Percentiles rank a stretch among this genome's conserved stretches.
Conservation (phyloP, 2,329 filamentous ascomycete species). For the Sporothrix phasma region DNA sequence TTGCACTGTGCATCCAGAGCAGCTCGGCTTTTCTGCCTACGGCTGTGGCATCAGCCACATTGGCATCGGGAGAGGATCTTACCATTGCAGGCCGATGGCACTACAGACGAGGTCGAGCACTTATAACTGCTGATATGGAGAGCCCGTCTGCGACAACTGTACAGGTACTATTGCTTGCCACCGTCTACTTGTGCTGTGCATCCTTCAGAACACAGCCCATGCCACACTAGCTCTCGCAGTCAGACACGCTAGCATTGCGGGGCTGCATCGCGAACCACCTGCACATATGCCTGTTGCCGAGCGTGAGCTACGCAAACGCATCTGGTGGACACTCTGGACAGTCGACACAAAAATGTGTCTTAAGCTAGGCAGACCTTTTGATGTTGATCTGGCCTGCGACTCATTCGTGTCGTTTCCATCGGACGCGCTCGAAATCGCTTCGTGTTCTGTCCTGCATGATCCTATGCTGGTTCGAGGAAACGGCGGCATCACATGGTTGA, state of each 20-base stretch:
- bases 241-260: slow-evolving; percentile 36
- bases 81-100: slow-evolving; percentile 36
- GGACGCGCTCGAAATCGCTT: slow-evolving; percentile 23
- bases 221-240: slow-evolving; percentile 31
- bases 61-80: slow-evolving; percentile 24
- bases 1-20: slow-evolving; percentile 43
- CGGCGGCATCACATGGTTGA: slow-evolving; percentile 29
- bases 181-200: slow-evolving; percentile 37
- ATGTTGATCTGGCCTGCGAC: slow-evolving; percentile 25
- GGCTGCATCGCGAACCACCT: slow-evolving; percentile 38
- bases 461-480: neutral
- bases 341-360: slow-evolving; percentile 38
- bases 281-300: slow-evolving; percentile 25
- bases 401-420: slow-evolving; percentile 30
- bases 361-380: slow-evolving; percentile 38
- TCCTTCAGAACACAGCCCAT: slow-evolving; percentile 41
- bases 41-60: neutral
- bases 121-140: slow-evolving; percentile 37
- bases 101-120: slow-evolving; percentile 36
- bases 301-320: slow-evolving; percentile 36
- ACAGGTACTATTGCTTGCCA: slow-evolving; percentile 37
- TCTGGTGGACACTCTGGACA: slow-evolving; percentile 44
- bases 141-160: slow-evolving; percentile 37
- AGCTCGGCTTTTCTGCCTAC: slow-evolving; percentile 25
- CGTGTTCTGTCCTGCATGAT: slow-evolving; percentile 19